Evolutionary conservation across 228 moss, liverwort and hornwort species (phyloP).

Genomic region (Sphagnum magellanicum): DNA sequence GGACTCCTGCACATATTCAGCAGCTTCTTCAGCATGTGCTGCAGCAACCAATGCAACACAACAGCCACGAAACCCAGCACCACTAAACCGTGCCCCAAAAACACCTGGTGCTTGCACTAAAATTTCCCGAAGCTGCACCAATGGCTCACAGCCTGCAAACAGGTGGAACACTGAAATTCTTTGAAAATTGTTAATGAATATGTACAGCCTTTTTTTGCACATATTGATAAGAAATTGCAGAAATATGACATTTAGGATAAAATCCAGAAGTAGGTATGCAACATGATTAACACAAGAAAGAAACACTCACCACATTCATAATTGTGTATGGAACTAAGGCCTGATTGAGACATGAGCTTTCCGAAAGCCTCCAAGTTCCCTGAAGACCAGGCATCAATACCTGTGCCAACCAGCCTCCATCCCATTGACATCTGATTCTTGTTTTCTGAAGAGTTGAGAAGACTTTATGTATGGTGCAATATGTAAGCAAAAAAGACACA

Average conservation of each 20-base stretch:
- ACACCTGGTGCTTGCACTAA: constrained; percentile 82
- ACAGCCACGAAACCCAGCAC: constrained; percentile 97
- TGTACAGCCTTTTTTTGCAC: neutral
- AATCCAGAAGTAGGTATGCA: neutral
- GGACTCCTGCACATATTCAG: constrained; percentile 42
- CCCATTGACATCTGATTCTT: too few relatives aligned
- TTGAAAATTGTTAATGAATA: neutral
- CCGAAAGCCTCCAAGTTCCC: constrained; percentile 76
- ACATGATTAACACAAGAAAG: neutral
- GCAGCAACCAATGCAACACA: constrained; percentile 87
- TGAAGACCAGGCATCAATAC: constrained; percentile 68
- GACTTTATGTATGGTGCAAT: too few relatives aligned
- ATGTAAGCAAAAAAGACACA: too few relatives aligned
- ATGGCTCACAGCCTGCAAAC: constrained; percentile 75
- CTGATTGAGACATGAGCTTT: constrained; percentile 76
- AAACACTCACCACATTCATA: constrained; percentile 80
- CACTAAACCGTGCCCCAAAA: constrained; percentile 90
- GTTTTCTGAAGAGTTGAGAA: too few relatives aligned
- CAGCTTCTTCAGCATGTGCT: constrained; percentile 46
- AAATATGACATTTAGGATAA: neutral
- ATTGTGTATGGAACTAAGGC: constrained; percentile 81
- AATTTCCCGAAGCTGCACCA: constrained; percentile 79
- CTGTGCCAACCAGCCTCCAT: constrained; percentile 16
- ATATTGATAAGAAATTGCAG: neutral
- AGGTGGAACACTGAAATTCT: neutral